Percentiles rank a stretch among this genome's conserved stretches.
Evolutionary conservation across 106 monocot genomes (phyloP).

Genomic region (Chionographis japonica): DNA sequence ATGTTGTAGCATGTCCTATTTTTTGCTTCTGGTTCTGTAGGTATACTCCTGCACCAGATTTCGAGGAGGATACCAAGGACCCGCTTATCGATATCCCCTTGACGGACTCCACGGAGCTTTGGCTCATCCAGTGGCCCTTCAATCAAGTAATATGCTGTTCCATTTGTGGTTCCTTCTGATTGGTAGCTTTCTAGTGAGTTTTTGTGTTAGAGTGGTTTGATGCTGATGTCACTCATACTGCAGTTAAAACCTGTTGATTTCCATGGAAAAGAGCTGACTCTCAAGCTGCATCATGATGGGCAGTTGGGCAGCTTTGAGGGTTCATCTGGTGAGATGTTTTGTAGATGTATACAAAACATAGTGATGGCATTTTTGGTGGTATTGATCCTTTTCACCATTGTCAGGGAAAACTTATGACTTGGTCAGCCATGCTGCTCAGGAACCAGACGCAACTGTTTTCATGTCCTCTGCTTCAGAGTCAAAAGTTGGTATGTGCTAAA

Average conservation of each 20-base stretch:
- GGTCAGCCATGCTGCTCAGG: conserved; percentile 51
- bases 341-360: neutral
- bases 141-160: conserved; percentile 17
- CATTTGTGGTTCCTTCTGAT: neutral
- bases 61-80: conserved; percentile 28
- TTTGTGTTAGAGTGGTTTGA: neutral
- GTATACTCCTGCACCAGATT: conserved; percentile 28
- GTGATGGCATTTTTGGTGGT: neutral
- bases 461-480: conserved; percentile 41
- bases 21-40: conserved; percentile 12
- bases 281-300: conserved; percentile 43
- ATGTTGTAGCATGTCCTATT: too few relatives aligned
- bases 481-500: conserved; percentile 43
- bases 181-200: neutral
- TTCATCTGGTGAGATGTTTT: conserved; percentile 33
- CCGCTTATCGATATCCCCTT: conserved; percentile 33
- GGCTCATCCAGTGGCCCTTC: conserved; percentile 67
- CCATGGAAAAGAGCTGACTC: conserved; percentile 38
- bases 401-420: conserved; percentile 78
- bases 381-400: conserved; percentile 2
- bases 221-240: conserved; percentile 1
- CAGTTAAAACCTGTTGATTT: conserved; percentile 52
- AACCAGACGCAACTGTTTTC: conserved; percentile 64
- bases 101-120: conserved; percentile 55
- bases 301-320: conserved; percentile 42